A percentile compares a stretch with the other conserved stretches of the same genome.
Conservation (phyloP, 2,329 filamentous ascomycete genomes). For the Curvularia spicifera region DNA sequence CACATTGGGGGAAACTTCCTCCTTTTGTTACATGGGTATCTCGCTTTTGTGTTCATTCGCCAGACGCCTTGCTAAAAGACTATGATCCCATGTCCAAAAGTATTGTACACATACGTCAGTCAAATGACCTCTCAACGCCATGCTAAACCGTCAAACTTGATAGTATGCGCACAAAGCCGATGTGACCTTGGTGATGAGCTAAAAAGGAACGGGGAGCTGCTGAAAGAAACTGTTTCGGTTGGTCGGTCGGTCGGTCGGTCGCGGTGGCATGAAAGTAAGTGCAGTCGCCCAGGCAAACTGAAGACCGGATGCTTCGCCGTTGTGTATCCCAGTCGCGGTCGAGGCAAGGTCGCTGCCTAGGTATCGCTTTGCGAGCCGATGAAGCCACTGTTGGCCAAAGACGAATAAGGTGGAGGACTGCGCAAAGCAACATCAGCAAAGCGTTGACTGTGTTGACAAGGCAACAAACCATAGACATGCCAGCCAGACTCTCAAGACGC, state of each 20-base stretch:
- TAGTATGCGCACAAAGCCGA: constrained; percentile 5
- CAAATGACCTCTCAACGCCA: constrained; percentile 17
- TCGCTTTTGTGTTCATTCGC: constrained; percentile 12
- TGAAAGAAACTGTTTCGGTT: constrained; percentile 20
- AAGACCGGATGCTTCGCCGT: background rate
- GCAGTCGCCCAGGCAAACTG: background rate
- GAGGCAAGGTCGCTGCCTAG: background rate
- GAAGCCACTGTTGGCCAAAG: constrained; percentile 4
- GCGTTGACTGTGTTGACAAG: background rate
- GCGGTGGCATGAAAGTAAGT: background rate
- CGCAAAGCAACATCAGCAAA: constrained; percentile 7
- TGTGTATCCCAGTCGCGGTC: too few relatives aligned
- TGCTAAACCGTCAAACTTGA: constrained; percentile 18
- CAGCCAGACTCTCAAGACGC: constrained; percentile 7
- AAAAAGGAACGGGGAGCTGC: constrained; percentile 17
- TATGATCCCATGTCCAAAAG: constrained; percentile 10
- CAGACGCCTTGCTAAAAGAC: constrained; percentile 24
- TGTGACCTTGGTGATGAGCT: constrained; percentile 2
- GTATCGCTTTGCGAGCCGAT: constrained; percentile 6
- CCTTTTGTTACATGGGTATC: constrained; percentile 13
- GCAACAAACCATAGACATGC: constrained; percentile 7
- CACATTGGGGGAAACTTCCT: constrained; percentile 3
- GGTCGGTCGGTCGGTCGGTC: constrained; percentile 10
- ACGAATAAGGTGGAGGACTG: constrained; percentile 12
- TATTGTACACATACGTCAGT: constrained; percentile 1